Evolutionary conservation across 176 grass and related monocot genomes (phyloP), one percentile per base, ranked within the genome.

Genomic region (Stipa capillata): DNA sequence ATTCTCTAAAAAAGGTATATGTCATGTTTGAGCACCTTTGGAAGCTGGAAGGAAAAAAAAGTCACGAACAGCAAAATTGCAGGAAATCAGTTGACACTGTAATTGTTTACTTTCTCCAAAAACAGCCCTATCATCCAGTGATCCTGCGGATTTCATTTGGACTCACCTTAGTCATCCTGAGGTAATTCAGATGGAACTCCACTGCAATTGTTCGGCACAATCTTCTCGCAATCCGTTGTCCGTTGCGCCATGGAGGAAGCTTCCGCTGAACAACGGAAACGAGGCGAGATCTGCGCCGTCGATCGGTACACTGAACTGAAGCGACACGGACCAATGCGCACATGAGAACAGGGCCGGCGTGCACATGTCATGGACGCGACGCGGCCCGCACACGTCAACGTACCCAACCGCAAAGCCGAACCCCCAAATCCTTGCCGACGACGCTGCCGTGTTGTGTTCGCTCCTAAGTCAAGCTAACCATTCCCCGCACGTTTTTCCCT

Each of bases 401-500:
- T n/a, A n/a, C n/a, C n/a, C n/a, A 29, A 48, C 78, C 35, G 36
- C 48, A 45, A 1, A 16, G 23, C 53, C 4, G 7, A 18, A 52
- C 65, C 65, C 23, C 40, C n/a, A n/a, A n/a, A n/a, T n/a, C n/a
- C n/a, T 35, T 50, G 69, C 69, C 69, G 69, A 50, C n/a, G n/a
- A n/a, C 69, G 69, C 51, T 31, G 58, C 50, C 81, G 32, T 79
- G 49, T 25, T 52, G n/a, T 52, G 10, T 73, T 20, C 41, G 18
- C 79, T 21, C 34, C 20, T 25, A 74, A 78, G 68, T 58, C 39
- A 79, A 27, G n/a, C 65, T 12, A 74, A 33, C 36, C 35, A 5
- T 81, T 71, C 5, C 72, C 69, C 78, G 45, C 82, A 82, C 78
- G 87, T 72, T 82, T 89, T 65, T 54, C 87, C 63, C 49, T 71